Conservation (phyloP, 352 stramenopile species). For the Pythium brachiatum region DNA sequence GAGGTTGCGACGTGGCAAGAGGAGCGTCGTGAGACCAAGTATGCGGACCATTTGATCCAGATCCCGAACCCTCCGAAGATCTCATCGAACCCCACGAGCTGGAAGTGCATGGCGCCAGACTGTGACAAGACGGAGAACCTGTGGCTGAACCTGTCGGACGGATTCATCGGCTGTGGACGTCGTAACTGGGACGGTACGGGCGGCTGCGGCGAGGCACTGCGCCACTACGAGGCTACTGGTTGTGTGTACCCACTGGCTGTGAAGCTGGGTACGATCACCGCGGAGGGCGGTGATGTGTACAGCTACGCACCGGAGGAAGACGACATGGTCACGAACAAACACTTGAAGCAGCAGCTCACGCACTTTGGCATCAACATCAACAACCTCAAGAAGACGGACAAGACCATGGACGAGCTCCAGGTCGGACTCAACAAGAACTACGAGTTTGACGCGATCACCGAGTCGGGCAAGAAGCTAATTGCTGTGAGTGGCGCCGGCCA, state of each 20-base stretch:
- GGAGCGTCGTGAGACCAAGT: constrained; percentile 72
- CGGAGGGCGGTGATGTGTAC: constrained; percentile 96
- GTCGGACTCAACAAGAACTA: constrained; percentile 97
- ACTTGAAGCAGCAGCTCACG: constrained; percentile 91
- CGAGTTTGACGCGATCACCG: constrained; percentile 98
- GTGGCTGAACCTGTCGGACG: constrained; percentile 98
- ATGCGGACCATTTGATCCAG: constrained; percentile 72
- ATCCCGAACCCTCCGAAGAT: constrained; percentile 58
- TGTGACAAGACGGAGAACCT: constrained; percentile 97
- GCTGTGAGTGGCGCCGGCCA: constrained; percentile 89
- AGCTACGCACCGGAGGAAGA: constrained; percentile 98
- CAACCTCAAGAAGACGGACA: constrained; percentile 97
- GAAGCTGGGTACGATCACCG: constrained; percentile 97
- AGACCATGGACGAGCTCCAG: constrained; percentile 98
- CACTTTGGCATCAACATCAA: constrained; percentile 96
- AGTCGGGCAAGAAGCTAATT: constrained; percentile 92
- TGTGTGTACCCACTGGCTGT: constrained; percentile 94
- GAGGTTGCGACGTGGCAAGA: constrained; percentile 84
- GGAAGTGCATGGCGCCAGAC: constrained; percentile 90
- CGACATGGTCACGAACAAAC: constrained; percentile 95
- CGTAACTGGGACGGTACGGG: constrained; percentile 97
- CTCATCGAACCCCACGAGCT: constrained; percentile 63
- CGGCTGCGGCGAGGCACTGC: constrained; percentile 94
- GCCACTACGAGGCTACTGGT: constrained; percentile 95
- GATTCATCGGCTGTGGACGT: constrained; percentile 80